These are phyloP conservation scores for Vaccinium myrtillus DNA, from an alignment of 148 eudicot species.

Conservation along the genomic window DNA sequence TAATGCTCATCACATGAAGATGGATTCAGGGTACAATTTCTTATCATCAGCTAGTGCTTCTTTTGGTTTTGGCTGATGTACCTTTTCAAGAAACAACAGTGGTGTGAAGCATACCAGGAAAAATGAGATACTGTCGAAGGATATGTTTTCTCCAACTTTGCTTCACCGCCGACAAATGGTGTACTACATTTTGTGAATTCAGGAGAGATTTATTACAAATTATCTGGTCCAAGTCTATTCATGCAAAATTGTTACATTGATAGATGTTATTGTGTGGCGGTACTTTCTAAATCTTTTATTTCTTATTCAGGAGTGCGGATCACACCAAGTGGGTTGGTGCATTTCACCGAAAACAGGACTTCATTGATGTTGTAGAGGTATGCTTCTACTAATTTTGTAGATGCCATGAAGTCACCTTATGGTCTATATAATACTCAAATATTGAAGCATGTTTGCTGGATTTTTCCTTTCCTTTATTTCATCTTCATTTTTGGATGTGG, in stretches of 20 bases:
- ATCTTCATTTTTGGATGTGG: neutral
- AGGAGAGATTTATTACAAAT: neutral
- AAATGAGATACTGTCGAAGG: neutral
- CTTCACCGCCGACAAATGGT: neutral
- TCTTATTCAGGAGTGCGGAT: slow-evolving; percentile 79
- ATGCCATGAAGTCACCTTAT: neutral
- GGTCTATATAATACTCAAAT: neutral
- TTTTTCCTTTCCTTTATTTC: neutral
- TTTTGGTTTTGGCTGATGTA: neutral
- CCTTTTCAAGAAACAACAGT: slow-evolving; percentile 7
- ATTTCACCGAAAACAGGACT: slow-evolving; percentile 83
- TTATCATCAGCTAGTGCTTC: slow-evolving; percentile 7
- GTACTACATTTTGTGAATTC: neutral
- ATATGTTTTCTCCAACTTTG: neutral
- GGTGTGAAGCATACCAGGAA: neutral
- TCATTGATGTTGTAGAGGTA: slow-evolving; percentile 91
- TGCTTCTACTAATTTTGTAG: slow-evolving; percentile 15
- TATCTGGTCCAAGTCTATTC: neutral
- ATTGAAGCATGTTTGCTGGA: neutral
- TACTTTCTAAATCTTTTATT: neutral
- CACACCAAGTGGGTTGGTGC: slow-evolving; percentile 95
- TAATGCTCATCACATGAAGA: slow-evolving; percentile 99
- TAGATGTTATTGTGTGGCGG: neutral
- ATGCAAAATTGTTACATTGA: neutral
- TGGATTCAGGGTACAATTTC: slow-evolving; percentile 83